Conservation (phyloP, 768 basidiomycete species). For the Tephrocybe rancida region DNA sequence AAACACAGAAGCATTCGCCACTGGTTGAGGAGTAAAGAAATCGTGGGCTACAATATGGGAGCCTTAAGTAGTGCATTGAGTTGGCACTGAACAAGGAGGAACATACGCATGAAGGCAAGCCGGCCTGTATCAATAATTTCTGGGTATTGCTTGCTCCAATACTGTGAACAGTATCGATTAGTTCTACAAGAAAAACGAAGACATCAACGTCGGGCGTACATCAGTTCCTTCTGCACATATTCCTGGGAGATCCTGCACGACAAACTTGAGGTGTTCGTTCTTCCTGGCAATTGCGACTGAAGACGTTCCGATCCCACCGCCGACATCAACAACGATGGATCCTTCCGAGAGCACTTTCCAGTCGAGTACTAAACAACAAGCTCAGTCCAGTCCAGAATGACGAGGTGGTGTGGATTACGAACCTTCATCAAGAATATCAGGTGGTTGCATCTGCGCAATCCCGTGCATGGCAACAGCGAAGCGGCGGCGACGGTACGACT, state of each 20-base stretch:
- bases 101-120: slow-evolving; percentile 4
- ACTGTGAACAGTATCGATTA: not conserved
- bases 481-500: slow-evolving; percentile 5
- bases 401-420: not conserved
- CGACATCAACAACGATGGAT: slow-evolving; percentile 31
- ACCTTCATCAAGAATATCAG: slow-evolving; percentile 9
- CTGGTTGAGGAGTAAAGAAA: slow-evolving; percentile 39
- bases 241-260: slow-evolving; percentile 27
- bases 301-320: slow-evolving; percentile 28
- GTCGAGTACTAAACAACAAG: slow-evolving; percentile 19
- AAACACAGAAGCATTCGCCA: slow-evolving; percentile 36
- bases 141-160: slow-evolving; percentile 9
- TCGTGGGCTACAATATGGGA: slow-evolving; percentile 25
- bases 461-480: slow-evolving; percentile 9
- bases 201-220: not conserved
- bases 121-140: slow-evolving; percentile 3
- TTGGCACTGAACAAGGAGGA: too few relatives aligned
- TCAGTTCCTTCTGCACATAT: slow-evolving; percentile 17
- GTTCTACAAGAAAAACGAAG: not conserved
- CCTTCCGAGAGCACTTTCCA: slow-evolving; percentile 24
- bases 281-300: slow-evolving; percentile 22
- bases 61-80: not conserved
- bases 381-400: not conserved
- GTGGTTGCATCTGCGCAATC: slow-evolving; percentile 6
- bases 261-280: slow-evolving; percentile 19